These are phyloP conservation scores for Dendrobium huoshanense DNA, from an alignment of 106 monocot species.

Conservation along the genomic window DNA sequence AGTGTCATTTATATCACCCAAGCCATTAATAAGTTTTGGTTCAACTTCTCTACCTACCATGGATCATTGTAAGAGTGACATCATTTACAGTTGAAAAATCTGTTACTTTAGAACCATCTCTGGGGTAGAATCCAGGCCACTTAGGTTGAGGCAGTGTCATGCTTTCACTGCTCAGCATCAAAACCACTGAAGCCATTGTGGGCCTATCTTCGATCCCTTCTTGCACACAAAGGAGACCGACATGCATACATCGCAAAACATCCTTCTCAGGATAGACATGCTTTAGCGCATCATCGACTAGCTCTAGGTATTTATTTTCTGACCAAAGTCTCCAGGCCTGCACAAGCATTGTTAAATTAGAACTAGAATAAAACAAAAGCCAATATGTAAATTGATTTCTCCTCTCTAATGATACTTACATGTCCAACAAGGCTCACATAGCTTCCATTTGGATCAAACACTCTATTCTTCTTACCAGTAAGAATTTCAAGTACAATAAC, in stretches of 20 bases:
- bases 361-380: neutral
- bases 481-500: neutral
- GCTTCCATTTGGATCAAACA: no score
- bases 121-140: slow-evolving; percentile 3
- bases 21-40: no score
- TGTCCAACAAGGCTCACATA: neutral
- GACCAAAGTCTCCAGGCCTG: slow-evolving; percentile 13
- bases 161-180: slow-evolving; percentile 31
- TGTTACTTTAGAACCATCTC: neutral
- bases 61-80: neutral
- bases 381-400: slow-evolving; percentile 28
- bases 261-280: slow-evolving; percentile 7
- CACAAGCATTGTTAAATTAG: neutral
- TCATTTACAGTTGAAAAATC: neutral
- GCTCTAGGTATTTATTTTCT: neutral
- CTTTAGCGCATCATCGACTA: slow-evolving; percentile 7
- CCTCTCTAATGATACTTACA: slow-evolving; percentile 22
- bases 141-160: slow-evolving; percentile 13
- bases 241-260: slow-evolving; percentile 26
- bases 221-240: slow-evolving; percentile 38
- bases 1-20: no score
- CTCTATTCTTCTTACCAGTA: neutral
- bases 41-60: slow-evolving; percentile 1
- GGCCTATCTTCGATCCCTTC: slow-evolving; percentile 33
- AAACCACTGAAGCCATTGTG: slow-evolving; percentile 25